Conservation (phyloP, 331 rosid genomes). For the Rhamnella rubrinervis region DNA sequence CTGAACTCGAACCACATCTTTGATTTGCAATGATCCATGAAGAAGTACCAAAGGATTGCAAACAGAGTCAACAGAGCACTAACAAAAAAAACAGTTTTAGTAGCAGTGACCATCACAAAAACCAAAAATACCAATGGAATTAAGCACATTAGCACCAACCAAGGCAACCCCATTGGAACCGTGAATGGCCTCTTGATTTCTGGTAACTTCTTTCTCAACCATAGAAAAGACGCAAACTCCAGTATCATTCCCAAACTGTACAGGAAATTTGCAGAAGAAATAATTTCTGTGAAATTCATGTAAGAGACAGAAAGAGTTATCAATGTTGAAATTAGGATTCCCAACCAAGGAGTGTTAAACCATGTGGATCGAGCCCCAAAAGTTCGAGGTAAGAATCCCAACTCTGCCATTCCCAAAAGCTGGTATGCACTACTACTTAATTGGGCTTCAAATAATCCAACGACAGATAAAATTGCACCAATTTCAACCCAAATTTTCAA, state of each 20-base stretch:
- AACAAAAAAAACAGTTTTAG: background rate
- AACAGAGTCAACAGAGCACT: slow-evolving; percentile 4
- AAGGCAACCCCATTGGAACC: background rate
- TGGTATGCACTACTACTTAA: slow-evolving; percentile 1
- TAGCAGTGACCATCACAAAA: background rate
- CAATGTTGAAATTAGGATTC: background rate
- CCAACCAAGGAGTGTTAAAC: slow-evolving; percentile 1
- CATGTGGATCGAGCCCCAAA: background rate
- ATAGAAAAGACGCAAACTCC: slow-evolving; percentile 6
- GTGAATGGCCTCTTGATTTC: background rate
- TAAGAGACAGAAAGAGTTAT: background rate
- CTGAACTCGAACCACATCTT: background rate
- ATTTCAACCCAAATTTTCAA: slow-evolving; percentile 8
- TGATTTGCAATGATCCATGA: slow-evolving; percentile 7
- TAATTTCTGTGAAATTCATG: background rate
- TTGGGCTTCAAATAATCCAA: slow-evolving; percentile 4
- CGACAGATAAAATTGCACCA: background rate
- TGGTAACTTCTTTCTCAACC: slow-evolving; percentile 8
- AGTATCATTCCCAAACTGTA: slow-evolving; percentile 6
- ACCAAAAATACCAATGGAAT: slow-evolving; percentile 2
- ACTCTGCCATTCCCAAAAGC: background rate
- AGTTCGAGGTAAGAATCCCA: background rate
- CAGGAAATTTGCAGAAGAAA: slow-evolving; percentile 3
- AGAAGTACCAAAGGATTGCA: slow-evolving; percentile 5
- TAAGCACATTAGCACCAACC: slow-evolving; percentile 3